These are phyloP conservation scores for Euphorbia corollata DNA, from an alignment of 441 rosid species.

Conservation along the genomic window DNA sequence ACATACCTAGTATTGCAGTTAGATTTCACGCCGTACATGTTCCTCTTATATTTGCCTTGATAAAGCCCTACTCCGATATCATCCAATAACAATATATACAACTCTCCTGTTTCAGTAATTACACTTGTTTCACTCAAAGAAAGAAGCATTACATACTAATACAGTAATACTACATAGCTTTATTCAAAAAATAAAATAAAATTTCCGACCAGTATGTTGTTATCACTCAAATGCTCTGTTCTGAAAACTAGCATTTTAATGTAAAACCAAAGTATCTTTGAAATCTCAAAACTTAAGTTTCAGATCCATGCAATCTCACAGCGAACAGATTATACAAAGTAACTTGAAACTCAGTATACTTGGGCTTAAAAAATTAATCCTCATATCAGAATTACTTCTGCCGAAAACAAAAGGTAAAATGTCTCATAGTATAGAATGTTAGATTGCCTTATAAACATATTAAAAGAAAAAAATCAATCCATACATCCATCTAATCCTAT, in stretches of 20 bases:
- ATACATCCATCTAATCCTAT: too few relatives aligned
- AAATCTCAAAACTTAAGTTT: neutral
- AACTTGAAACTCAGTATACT: neutral
- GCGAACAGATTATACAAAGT: neutral
- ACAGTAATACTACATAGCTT: neutral
- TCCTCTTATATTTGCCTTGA: slow-evolving; percentile 28
- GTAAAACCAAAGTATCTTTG: neutral
- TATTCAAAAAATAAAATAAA: too few relatives aligned
- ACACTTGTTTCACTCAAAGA: neutral
- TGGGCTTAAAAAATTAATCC: neutral
- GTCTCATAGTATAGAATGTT: too few relatives aligned
- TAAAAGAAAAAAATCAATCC: too few relatives aligned
- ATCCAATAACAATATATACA: slow-evolving; percentile 21
- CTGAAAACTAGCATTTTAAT: neutral
- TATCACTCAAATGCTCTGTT: neutral
- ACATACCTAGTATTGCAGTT: slow-evolving; percentile 47
- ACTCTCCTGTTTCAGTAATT: neutral
- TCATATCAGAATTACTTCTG: neutral
- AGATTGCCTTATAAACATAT: too few relatives aligned
- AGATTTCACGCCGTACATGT: slow-evolving; percentile 35
- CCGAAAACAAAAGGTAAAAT: neutral
- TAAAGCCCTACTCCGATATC: slow-evolving; percentile 39
- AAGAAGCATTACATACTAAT: neutral
- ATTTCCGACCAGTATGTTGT: neutral
- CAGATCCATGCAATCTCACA: neutral